Percentiles rank a stretch among this genome's conserved stretches.
These are phyloP conservation scores for Ophiosphaerella herpotricha DNA, from an alignment of 2,329 filamentous ascomycete species.

Conservation along the genomic window DNA sequence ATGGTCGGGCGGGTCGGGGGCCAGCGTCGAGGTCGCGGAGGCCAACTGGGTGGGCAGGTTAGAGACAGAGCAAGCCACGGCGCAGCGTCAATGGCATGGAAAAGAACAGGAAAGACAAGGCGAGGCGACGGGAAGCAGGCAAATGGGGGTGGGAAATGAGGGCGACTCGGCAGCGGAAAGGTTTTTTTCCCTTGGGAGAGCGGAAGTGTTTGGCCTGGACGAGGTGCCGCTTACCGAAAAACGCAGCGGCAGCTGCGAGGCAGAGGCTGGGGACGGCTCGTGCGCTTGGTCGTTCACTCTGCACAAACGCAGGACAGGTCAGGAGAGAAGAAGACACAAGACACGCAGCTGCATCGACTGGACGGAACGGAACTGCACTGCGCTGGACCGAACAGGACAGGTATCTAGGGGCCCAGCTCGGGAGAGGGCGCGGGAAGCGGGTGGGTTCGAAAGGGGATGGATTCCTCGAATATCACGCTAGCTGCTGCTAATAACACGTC, in stretches of 20 bases:
- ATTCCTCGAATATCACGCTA: constrained; percentile 36
- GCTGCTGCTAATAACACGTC: constrained; percentile 27
- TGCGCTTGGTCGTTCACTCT: constrained; percentile 24
- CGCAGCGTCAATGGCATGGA: not conserved
- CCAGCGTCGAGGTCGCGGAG: constrained; percentile 1
- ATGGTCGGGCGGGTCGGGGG: constrained; percentile 47
- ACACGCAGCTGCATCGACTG: constrained; percentile 2
- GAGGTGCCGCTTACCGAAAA: constrained; percentile 41
- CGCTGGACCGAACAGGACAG: constrained; percentile 22
- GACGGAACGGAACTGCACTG: constrained; percentile 18
- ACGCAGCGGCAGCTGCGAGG: constrained; percentile 1
- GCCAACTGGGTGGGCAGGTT: not conserved
- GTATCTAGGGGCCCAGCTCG: constrained; percentile 20
- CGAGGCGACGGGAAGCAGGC: constrained; percentile 26
- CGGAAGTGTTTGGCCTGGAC: constrained; percentile 23
- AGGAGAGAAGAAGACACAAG: constrained; percentile 7
- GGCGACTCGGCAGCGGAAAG: constrained; percentile 35
- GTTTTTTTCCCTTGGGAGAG: constrained; percentile 33
- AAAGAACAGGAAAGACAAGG: constrained; percentile 16
- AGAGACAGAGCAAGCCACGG: constrained; percentile 17
- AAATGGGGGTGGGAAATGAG: constrained; percentile 36
- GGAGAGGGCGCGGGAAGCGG: constrained; percentile 27
- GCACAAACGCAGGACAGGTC: constrained; percentile 24
- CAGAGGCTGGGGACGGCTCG: no score
- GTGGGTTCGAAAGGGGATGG: constrained; percentile 36